Evolutionary conservation across 78 protist genomes (phyloP).

Genomic region (Dictyostelium intermedium): DNA sequence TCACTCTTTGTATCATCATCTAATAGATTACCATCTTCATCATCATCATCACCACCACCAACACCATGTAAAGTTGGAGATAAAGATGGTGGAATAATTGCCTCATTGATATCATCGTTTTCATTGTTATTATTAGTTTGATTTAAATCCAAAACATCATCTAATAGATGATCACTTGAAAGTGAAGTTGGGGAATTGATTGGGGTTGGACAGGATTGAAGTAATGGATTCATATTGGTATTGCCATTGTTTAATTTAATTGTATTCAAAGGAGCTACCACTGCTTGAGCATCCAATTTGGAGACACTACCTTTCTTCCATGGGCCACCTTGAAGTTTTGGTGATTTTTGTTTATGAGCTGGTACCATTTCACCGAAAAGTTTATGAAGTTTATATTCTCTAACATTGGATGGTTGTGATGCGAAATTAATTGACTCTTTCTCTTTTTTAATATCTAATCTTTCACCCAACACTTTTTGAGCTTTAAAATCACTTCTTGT

Average conservation of each 20-base stretch:
- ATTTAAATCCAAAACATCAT: neutral
- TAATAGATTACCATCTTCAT: neutral
- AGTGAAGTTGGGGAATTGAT: slow-evolving; percentile 8
- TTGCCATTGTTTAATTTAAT: neutral
- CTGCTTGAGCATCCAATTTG: neutral
- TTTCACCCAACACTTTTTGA: slow-evolving; percentile 59
- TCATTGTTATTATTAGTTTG: neutral
- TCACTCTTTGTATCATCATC: neutral
- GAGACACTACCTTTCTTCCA: slow-evolving; percentile 9
- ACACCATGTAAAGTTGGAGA: neutral
- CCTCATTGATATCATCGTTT: neutral
- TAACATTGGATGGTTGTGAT: slow-evolving; percentile 34
- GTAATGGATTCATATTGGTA: neutral
- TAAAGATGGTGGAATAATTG: neutral
- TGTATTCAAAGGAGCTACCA: neutral
- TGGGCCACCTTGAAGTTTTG: neutral
- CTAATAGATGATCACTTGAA: neutral
- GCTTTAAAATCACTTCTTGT: slow-evolving; percentile 39
- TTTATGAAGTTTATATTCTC: slow-evolving; percentile 37
- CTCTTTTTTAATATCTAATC: slow-evolving; percentile 38
- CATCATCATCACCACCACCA: neutral
- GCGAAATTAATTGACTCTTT: slow-evolving; percentile 51
- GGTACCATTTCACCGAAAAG: slow-evolving; percentile 66
- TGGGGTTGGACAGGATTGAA: slow-evolving; percentile 27
- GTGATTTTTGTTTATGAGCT: neutral